Conservation (phyloP, 345 rosid species). For the Sonneratia caseolaris region DNA sequence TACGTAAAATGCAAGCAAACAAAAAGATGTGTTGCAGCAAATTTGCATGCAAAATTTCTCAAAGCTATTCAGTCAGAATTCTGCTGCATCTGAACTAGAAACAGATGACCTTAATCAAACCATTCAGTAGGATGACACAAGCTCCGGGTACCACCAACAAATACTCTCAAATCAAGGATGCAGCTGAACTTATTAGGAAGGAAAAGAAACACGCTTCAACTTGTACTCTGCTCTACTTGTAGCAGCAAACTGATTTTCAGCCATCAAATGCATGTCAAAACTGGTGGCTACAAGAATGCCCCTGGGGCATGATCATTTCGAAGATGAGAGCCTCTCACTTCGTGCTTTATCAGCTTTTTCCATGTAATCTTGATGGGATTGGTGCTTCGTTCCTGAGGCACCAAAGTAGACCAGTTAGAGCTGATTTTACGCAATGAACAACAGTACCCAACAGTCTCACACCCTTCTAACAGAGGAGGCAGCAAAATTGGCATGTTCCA, state of each 20-base stretch:
- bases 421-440: neutral
- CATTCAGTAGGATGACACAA: neutral
- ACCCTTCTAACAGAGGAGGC: neutral
- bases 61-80: neutral
- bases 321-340: conserved; percentile 58
- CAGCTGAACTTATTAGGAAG: neutral
- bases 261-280: neutral
- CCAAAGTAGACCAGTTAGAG: conserved; percentile 8
- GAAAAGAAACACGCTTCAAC: neutral
- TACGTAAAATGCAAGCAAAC: no score
- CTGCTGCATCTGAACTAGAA: neutral
- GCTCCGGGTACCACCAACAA: neutral
- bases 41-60: neutral
- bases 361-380: conserved; percentile 93
- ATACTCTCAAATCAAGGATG: neutral
- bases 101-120: neutral
- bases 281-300: neutral
- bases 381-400: conserved; percentile 65
- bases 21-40: no score
- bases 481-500: neutral
- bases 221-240: neutral
- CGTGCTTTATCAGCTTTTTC: conserved; percentile 90
- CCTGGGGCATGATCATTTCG: conserved; percentile 23
- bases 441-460: neutral
- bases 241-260: neutral